phyloP scores from a whole-genome alignment of 2,329 filamentous ascomycete genomes.

The Dothiorella sarmentorum region DNA sequence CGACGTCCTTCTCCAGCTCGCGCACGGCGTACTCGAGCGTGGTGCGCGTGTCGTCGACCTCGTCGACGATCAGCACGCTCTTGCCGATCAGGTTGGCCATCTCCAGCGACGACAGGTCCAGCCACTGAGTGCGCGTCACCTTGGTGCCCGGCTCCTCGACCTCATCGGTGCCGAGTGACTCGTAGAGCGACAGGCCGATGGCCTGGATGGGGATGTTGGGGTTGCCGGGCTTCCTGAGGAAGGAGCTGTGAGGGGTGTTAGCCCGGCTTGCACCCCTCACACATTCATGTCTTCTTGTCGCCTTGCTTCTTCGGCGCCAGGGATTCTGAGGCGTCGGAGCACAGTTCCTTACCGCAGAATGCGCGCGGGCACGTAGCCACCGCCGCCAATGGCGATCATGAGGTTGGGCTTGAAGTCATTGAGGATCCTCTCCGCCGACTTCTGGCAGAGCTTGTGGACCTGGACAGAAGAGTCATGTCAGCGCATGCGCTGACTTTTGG shows the following conservation, averaged over 20 bases:
- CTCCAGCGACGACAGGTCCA: constrained; percentile 81
- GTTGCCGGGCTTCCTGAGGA: constrained; percentile 81
- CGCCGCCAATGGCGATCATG: constrained; percentile 97
- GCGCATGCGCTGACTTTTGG: neutral
- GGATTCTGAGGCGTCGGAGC: neutral
- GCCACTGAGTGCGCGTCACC: constrained; percentile 97
- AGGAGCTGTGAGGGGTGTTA: constrained; percentile 54
- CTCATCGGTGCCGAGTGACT: constrained; percentile 64
- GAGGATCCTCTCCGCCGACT: constrained; percentile 76
- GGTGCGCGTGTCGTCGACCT: constrained; percentile 93
- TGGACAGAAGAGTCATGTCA: constrained; percentile 38
- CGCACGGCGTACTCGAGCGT: constrained; percentile 91
- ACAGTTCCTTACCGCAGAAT: constrained; percentile 68
- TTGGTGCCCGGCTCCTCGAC: constrained; percentile 84
- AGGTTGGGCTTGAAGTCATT: constrained; percentile 85
- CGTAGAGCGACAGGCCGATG: constrained; percentile 96
- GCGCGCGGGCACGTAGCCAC: constrained; percentile 93
- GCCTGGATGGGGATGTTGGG: constrained; percentile 99
- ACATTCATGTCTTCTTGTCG: neutral
- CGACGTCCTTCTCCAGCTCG: constrained; percentile 92
- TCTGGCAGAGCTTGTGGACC: constrained; percentile 97
- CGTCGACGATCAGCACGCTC: constrained; percentile 87
- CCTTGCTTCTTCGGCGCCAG: neutral
- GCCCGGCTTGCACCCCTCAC: neutral
- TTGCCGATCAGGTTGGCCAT: constrained; percentile 89